These are phyloP conservation scores for Blumeria graminis DNA, from an alignment of 2,329 filamentous ascomycete genomes.

Conservation along the genomic window DNA sequence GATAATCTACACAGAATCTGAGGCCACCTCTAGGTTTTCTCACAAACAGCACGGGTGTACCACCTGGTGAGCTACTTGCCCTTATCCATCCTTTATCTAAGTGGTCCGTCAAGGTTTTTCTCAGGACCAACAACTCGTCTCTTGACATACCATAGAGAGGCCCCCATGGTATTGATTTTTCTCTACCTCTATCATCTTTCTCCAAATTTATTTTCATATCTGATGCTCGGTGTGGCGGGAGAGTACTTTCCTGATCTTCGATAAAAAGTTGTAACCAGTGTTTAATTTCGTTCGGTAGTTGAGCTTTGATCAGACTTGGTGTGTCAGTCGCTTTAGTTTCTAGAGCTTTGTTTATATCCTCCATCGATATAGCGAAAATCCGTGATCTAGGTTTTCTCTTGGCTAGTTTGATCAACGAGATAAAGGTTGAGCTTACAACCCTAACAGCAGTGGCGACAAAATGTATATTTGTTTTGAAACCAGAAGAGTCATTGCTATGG, in stretches of 20 bases:
- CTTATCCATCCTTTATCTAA: not conserved
- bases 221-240: not conserved
- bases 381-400: not conserved
- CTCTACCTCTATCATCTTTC: not conserved
- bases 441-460: not conserved
- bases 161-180: too few relatives aligned
- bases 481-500: too few relatives aligned
- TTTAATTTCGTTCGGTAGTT: not conserved
- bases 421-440: not conserved
- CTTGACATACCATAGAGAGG: too few relatives aligned
- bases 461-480: not conserved
- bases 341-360: conserved; percentile 1
- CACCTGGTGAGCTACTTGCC: not conserved
- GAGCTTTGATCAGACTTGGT: not conserved
- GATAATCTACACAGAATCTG: too few relatives aligned
- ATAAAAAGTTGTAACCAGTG: conserved; percentile 1
- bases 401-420: not conserved
- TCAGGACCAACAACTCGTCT: too few relatives aligned
- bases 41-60: not conserved
- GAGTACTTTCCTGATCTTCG: not conserved
- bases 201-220: conserved; percentile 1
- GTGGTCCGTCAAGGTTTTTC: not conserved
- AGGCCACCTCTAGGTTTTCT: not conserved
- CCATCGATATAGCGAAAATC: not conserved
- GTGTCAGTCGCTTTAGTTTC: not conserved